These are phyloP conservation scores for Pinus albicaulis DNA, from an alignment of 75 land plant genomes.

Conservation along the genomic window DNA sequence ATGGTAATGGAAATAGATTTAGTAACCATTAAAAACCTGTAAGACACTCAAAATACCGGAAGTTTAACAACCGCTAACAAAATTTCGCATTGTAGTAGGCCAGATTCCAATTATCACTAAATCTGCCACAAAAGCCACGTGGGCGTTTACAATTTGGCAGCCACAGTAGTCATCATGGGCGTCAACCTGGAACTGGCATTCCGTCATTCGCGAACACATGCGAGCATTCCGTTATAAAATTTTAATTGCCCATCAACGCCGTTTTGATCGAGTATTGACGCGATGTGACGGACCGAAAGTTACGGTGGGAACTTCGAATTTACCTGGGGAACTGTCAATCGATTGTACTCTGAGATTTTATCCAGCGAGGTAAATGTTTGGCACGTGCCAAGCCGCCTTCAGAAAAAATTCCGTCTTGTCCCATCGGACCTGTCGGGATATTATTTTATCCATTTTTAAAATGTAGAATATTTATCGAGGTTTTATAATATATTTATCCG, in stretches of 20 bases:
- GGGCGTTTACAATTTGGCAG: neutral
- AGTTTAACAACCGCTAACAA: too few species aligned
- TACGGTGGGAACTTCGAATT: neutral
- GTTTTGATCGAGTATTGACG: neutral
- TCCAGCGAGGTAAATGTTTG: neutral
- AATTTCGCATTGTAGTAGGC: too few species aligned
- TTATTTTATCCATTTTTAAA: too few species aligned
- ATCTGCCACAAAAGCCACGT: too few species aligned
- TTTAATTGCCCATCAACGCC: neutral
- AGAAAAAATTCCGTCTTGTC: slow-evolving; percentile 1
- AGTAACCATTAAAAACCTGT: too few species aligned
- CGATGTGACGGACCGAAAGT: neutral
- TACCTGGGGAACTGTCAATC: neutral
- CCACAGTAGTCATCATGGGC: neutral
- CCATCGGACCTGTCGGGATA: neutral
- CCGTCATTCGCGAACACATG: neutral
- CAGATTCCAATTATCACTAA: too few species aligned
- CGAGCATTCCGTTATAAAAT: neutral
- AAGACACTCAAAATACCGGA: too few species aligned
- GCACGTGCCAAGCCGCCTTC: slow-evolving; percentile 6
- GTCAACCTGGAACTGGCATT: too few species aligned
- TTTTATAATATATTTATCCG: too few species aligned
- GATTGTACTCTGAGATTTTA: neutral
- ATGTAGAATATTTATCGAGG: too few species aligned
- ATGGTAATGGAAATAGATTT: too few species aligned